Percentiles rank a stretch among this genome's conserved stretches.
Evolutionary conservation across 2,329 filamentous ascomycete genomes (phyloP).

Genomic region (Beauveria rudraprayagi): DNA sequence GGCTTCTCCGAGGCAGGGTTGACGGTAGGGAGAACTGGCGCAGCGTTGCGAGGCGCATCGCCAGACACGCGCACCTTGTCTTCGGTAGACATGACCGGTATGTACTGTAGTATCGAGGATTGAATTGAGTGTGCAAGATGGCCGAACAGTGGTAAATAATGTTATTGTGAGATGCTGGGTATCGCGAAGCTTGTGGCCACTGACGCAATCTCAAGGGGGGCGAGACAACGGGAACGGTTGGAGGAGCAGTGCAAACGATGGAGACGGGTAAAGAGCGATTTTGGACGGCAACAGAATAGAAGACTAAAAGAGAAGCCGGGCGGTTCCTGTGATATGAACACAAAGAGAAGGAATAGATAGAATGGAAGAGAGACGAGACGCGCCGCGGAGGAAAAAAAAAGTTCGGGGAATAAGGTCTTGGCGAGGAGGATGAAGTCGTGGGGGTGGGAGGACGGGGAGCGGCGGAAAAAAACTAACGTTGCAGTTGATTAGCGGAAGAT

Average conservation of each 20-base stretch:
- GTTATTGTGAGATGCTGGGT: background rate
- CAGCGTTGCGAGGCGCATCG: slow-evolving; percentile 31
- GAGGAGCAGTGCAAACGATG: background rate
- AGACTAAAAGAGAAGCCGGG: background rate
- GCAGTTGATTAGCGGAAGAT: too few species aligned
- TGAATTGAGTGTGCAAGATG: background rate
- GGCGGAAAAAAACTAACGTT: background rate
- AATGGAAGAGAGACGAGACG: background rate
- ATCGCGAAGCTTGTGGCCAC: background rate
- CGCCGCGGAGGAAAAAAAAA: background rate
- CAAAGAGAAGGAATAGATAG: background rate
- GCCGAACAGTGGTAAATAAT: background rate
- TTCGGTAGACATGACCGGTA: slow-evolving; percentile 14
- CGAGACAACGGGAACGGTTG: background rate
- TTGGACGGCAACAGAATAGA: background rate
- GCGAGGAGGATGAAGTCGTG: background rate
- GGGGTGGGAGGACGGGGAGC: background rate
- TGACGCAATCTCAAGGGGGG: background rate
- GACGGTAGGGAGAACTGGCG: slow-evolving; percentile 67
- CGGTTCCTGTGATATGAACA: background rate
- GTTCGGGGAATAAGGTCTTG: background rate
- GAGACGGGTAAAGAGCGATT: background rate
- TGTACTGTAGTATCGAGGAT: background rate
- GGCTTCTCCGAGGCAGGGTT: slow-evolving; percentile 69
- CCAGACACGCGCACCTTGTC: slow-evolving; percentile 12